Evolutionary conservation across 345 rosid species (phyloP).

Genomic region (Cochlearia excelsa): DNA sequence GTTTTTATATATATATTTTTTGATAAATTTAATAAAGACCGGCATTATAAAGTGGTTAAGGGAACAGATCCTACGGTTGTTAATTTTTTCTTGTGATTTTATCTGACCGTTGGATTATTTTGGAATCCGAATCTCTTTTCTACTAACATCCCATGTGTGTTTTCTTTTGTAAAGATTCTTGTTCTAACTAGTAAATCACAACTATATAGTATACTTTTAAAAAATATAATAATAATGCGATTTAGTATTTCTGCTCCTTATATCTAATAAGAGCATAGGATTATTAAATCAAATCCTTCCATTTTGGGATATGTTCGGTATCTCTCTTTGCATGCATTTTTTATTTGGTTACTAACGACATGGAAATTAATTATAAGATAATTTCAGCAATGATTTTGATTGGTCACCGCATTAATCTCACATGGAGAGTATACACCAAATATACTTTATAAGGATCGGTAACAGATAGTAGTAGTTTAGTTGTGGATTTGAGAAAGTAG

Average conservation of each 20-base stretch:
- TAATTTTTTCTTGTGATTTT: slow-evolving; percentile 24
- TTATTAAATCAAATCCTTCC: slow-evolving; percentile 22
- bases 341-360: not conserved
- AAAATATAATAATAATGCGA: too few species aligned
- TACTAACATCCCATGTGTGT: slow-evolving; percentile 37
- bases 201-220: not conserved
- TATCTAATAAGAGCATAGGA: slow-evolving; percentile 25
- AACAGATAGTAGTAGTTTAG: slow-evolving; percentile 4
- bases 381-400: slow-evolving; percentile 17
- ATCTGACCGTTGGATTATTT: slow-evolving; percentile 27
- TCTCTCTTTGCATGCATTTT: slow-evolving; percentile 11
- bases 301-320: slow-evolving; percentile 34
- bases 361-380: slow-evolving; percentile 11
- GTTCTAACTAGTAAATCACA: slow-evolving; percentile 34
- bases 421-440: slow-evolving; percentile 18
- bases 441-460: slow-evolving; percentile 7
- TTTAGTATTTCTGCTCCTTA: not conserved
- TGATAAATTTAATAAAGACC: slow-evolving; percentile 29
- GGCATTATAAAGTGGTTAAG: slow-evolving; percentile 40
- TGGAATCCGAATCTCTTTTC: slow-evolving; percentile 20
- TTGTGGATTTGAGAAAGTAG: not conserved
- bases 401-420: slow-evolving; percentile 17
- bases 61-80: slow-evolving; percentile 40
- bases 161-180: slow-evolving; percentile 27
- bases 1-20: slow-evolving; percentile 6